Base-by-base conservation (phyloP, 305 asterid species). In the Fraxinus latifolia region DNA sequence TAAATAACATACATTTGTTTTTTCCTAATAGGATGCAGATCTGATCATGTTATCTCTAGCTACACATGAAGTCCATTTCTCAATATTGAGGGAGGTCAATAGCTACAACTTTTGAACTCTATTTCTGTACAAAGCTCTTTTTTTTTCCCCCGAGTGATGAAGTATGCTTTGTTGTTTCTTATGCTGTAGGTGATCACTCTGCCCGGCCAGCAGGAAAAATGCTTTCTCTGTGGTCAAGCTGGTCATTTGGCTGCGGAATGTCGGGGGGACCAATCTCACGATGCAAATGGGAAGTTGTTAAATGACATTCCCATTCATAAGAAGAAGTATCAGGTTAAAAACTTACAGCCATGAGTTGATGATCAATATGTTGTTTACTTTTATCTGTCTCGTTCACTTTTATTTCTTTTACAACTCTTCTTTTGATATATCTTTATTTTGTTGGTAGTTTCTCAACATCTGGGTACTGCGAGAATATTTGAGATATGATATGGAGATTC, bases 391-490 rank as follows among this genome's bases (percentile, higher is more conserved):
- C 14, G 50, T 85, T 74, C 71, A 55, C 3, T 8, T 68, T 7
- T 80, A 71, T 74, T 47, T 77, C 73, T 81, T 72, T 73, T 44
- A 9, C 81, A 76, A 74, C 77, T 84, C 44, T 83, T 79, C 75
- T 86, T 39, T 77, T 84, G 88, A 85, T 84, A 72, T 80, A 81
- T 81, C 37, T 37, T 70, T 77, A 47, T 67, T 77, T 81, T 83
- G 79, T 79, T 90, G 68, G 72, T 93, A 96, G 99, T 93, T 93
- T 80, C 95, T 94, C 83, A 89, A 94, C 83, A 89, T 96, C 80
- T 96, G 99, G 98, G 91, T 92, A 75, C 86, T 96, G 88, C 94
- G 99, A 79, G 99, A 96, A 84, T 94, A 96, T 86, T 87, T 96
- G 97, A 92, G 87, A 84, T 87, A 90, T 89, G 99, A 96, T 86